Evolutionary conservation across 371 early-diverging fungal species (phyloP).

Genomic region (Chytridium lagenaria): DNA sequence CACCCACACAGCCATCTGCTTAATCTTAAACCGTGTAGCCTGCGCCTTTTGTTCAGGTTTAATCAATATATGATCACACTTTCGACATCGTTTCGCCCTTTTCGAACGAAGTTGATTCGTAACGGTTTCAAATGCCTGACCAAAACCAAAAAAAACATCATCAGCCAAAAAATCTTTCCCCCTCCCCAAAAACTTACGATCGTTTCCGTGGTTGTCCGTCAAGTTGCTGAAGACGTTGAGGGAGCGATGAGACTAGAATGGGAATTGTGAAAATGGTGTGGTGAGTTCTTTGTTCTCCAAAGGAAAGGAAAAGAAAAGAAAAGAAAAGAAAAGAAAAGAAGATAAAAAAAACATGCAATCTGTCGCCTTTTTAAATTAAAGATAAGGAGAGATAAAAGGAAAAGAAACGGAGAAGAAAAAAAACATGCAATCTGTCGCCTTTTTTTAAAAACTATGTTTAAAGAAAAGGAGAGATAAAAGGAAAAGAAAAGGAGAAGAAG

Average conservation of each 20-base stretch:
- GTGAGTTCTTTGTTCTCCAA: too few species aligned
- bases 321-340: background rate
- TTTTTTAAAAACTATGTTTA: too few species aligned
- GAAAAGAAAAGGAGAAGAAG: background rate
- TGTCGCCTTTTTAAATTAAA: too few species aligned
- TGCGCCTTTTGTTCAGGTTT: constrained; percentile 93
- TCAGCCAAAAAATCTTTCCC: constrained; percentile 4
- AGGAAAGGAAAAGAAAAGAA: too few species aligned
- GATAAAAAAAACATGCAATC: too few species aligned
- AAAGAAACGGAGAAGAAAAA: background rate
- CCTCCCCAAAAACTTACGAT: constrained; percentile 16
- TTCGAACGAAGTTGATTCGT: constrained; percentile 87
- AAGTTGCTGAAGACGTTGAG: constrained; percentile 71
- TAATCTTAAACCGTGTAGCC: constrained; percentile 83
- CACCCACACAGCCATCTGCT: constrained; percentile 78
- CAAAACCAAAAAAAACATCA: background rate
- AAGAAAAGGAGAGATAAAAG: too few species aligned
- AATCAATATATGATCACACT: constrained; percentile 86
- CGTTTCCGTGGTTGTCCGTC: constrained; percentile 66
- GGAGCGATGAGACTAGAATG: constrained; percentile 67
- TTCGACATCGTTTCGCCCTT: constrained; percentile 81
- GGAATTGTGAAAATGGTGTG: too few species aligned
- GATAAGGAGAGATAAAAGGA: too few species aligned
- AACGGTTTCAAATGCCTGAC: constrained; percentile 66
- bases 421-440: too few species aligned